Evolutionary conservation across 139 green algal species (phyloP).

Genomic region (Prasinococcaceae sp.): DNA sequence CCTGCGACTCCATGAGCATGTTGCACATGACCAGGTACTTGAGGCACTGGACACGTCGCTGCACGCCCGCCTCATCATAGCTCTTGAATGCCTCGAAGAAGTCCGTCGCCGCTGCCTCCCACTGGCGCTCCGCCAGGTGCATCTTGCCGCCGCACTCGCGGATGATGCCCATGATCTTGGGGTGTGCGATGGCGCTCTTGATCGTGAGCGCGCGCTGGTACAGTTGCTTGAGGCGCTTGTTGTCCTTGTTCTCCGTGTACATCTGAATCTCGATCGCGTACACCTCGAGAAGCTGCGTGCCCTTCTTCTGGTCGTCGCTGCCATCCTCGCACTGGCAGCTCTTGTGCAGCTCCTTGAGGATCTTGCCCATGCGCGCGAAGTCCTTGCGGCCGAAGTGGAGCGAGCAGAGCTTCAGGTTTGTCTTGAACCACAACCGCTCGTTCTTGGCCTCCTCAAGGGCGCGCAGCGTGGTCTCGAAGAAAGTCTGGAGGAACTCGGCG

Average conservation of each 20-base stretch:
- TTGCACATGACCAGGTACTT: conserved; percentile 96
- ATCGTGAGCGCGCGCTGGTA: conserved; percentile 63
- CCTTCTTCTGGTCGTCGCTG: conserved; percentile 85
- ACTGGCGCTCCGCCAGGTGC: conserved; percentile 84
- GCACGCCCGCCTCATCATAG: conserved; percentile 84
- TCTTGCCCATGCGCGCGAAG: conserved; percentile 46
- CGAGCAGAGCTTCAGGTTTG: conserved; percentile 86
- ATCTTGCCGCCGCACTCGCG: conserved; percentile 97
- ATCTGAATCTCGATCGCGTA: conserved; percentile 97
- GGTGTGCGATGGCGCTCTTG: conserved; percentile 90
- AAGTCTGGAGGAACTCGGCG: conserved; percentile 68
- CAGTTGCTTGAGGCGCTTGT: conserved; percentile 73
- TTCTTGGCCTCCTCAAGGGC: conserved; percentile 78
- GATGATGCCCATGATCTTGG: conserved; percentile 93
- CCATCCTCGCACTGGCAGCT: conserved; percentile 77
- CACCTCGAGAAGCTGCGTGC: conserved; percentile 94
- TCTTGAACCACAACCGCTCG: conserved; percentile 98
- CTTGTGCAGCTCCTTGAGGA: conserved; percentile 67
- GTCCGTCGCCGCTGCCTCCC: conserved; percentile 78
- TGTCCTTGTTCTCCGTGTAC: conserved; percentile 84
- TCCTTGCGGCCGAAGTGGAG: conserved; percentile 73
- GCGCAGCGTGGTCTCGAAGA: conserved; percentile 84
- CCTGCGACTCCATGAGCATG: conserved; percentile 90
- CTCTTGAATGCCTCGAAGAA: conserved; percentile 99
- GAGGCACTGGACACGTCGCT: conserved; percentile 77